Percentiles rank a stretch among this genome's conserved stretches.
Conservation (phyloP, 1,284 basidiomycete species). For the Cryptococcus hybrid region DNA sequence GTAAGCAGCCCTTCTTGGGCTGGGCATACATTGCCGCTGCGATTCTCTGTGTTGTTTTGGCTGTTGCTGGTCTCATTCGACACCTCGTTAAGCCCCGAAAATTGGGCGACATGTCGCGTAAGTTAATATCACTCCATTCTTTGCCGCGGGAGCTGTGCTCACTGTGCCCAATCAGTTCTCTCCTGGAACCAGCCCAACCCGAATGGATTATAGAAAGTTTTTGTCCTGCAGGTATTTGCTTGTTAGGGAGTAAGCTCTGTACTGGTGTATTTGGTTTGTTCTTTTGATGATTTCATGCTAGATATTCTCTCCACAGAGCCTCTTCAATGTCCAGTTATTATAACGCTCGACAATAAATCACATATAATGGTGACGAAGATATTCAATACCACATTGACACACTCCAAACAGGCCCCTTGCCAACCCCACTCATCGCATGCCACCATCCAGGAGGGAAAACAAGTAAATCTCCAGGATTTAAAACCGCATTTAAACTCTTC, state of each 20-base stretch:
- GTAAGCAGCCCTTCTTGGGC: conserved; percentile 88
- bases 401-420: conserved; percentile 43
- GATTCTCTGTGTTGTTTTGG: conserved; percentile 81
- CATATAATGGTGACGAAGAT: not conserved
- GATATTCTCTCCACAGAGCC: no score
- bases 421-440: conserved; percentile 84
- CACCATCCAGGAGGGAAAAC: conserved; percentile 90
- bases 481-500: conserved; percentile 61
- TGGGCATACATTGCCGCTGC: conserved; percentile 94
- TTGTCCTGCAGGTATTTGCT: no score
- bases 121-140: conserved; percentile 7
- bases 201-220: not conserved
- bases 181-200: conserved; percentile 70
- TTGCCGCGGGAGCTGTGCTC: not conserved
- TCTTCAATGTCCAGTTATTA: no score
- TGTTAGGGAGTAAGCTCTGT: no score
- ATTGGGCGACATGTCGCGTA: conserved; percentile 51
- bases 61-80: conserved; percentile 81
- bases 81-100: conserved; percentile 91
- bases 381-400: conserved; percentile 50
- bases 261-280: no score
- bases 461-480: conserved; percentile 78
- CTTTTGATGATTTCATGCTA: no score
- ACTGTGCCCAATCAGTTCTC: conserved; percentile 54
- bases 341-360: no score